Base-by-base conservation (phyloP, 306 rosid species). In the Pterocarpus santalinus region DNA sequence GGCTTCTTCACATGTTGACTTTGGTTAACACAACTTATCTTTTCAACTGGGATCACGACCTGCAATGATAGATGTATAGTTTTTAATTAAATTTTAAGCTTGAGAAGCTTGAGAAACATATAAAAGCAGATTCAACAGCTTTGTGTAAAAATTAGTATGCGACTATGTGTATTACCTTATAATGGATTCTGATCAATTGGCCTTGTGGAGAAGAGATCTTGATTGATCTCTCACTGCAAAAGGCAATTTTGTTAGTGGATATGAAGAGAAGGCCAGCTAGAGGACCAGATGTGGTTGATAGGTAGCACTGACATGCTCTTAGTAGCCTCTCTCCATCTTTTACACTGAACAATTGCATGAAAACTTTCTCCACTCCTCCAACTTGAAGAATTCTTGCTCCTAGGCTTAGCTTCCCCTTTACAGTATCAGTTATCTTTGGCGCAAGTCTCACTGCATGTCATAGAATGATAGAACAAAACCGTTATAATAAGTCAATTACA, bases 261-360 rank as follows among this genome's bases (percentile, higher is more conserved):
- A 90, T 76, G 78, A 90, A 90, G 86, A 90, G 87, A 32, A 88
- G 88, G 57, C 94, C 94, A 5, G 90, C 87, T 12, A 90, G 80
- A 13, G 94, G 94, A 32, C 94, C 94, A 1, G 83, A 86, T 38
- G 91, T 85, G 58, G 94, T 90, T 67, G 90, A 90, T 75, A 88
- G 65, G 82, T 66, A 82, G 80, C 94, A 90, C 8, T 84, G 89
- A 11, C 69, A 82, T 55, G 85, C 88, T 70, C 81, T 84, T 72
- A 77, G 9, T 8, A 90, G 61, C 75, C 80, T 90, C 76, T 90
- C 92, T 53, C 82, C 82, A 65, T 87, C 88, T 52, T 41, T 61
- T 11, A 67, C 70, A 33, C 64, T 73, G 56, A 90, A 88, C 22
- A 79, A 80, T 63, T 87, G 62, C 81, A 75, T 81, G 53, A 86